Evolutionary conservation across 345 rosid genomes (phyloP).

Genomic region (Turnera subulata): DNA sequence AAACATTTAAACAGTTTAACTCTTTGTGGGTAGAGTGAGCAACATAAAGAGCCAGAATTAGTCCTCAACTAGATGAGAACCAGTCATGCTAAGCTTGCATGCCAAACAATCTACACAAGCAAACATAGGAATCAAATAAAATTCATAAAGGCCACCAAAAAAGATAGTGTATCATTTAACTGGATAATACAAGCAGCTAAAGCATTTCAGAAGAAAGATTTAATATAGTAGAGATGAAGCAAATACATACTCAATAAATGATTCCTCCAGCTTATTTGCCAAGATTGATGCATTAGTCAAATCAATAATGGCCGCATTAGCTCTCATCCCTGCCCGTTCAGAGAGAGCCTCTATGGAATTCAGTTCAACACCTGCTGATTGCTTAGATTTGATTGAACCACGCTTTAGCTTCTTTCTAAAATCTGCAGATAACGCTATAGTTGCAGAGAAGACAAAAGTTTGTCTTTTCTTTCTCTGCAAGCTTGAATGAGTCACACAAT

Average conservation of each 20-base stretch:
- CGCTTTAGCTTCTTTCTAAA: conserved; percentile 93
- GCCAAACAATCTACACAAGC: neutral
- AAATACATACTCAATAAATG: conserved; percentile 61
- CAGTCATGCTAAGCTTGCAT: neutral
- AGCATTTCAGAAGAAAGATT: neutral
- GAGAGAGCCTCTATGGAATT: conserved; percentile 85
- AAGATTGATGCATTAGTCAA: conserved; percentile 72
- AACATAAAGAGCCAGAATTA: too few species aligned
- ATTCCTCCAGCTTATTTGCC: conserved; percentile 81
- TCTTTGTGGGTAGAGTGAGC: too few species aligned
- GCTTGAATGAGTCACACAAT: conserved; percentile 51
- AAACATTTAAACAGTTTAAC: too few species aligned
- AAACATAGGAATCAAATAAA: neutral
- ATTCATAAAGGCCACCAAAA: too few species aligned
- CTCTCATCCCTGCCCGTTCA: conserved; percentile 85
- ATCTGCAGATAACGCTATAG: conserved; percentile 83
- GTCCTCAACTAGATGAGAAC: too few species aligned
- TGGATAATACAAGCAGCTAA: too few species aligned
- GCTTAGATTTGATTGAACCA: conserved; percentile 57
- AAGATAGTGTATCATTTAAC: neutral
- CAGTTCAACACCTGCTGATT: conserved; percentile 43
- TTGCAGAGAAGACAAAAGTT: conserved; percentile 94
- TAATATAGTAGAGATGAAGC: neutral
- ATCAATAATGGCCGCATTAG: conserved; percentile 80
- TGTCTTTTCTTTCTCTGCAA: conserved; percentile 82